Evolutionary conservation across 495 filamentous ascomycete species (phyloP).

Genomic region (Penicillium arizonense): DNA sequence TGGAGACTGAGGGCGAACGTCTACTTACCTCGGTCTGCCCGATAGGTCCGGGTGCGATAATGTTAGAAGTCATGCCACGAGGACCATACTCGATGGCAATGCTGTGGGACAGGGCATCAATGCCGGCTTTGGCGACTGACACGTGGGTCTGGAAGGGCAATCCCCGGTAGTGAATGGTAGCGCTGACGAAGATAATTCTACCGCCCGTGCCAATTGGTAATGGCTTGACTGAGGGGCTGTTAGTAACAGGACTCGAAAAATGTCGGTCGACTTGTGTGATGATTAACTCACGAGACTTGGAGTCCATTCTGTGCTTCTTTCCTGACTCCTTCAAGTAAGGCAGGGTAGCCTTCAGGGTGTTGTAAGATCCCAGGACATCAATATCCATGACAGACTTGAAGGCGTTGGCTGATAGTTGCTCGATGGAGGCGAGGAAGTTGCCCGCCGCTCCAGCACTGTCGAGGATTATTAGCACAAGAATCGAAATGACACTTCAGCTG

Average conservation of each 20-base stretch:
- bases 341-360: conserved; percentile 89
- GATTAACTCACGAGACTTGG: conserved; percentile 38
- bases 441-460: conserved; percentile 87
- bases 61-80: conserved; percentile 82
- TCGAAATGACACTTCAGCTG: not conserved
- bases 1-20: not conserved
- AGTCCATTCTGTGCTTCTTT: conserved; percentile 52
- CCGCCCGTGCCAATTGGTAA: conserved; percentile 63
- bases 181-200: conserved; percentile 83
- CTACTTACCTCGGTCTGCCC: conserved; percentile 54
- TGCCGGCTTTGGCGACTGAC: conserved; percentile 82
- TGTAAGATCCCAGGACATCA: conserved; percentile 88
- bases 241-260: not conserved
- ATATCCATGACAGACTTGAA: conserved; percentile 98
- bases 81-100: conserved; percentile 87
- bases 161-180: conserved; percentile 85
- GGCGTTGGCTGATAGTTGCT: conserved; percentile 77
- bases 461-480: conserved; percentile 8
- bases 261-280: not conserved
- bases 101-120: conserved; percentile 75
- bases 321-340: conserved; percentile 76
- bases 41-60: conserved; percentile 81
- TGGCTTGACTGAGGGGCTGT: conserved; percentile 26
- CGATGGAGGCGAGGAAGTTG: conserved; percentile 90
- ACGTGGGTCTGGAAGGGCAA: conserved; percentile 84